These are phyloP conservation scores for Cocos nucifera DNA, from an alignment of 176 grass and related monocot species.

Conservation along the genomic window DNA sequence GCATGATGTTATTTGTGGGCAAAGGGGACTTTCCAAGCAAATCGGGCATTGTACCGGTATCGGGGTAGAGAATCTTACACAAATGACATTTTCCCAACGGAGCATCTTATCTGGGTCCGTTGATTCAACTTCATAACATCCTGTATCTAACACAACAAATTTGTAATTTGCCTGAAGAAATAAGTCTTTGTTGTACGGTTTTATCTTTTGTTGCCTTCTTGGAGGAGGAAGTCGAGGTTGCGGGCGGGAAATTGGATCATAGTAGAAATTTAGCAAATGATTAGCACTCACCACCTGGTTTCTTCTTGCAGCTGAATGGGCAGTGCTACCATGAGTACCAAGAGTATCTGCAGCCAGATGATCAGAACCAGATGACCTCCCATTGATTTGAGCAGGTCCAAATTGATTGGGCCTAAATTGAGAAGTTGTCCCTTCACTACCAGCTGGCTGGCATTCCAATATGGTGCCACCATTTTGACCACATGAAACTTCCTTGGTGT, in stretches of 20 bases:
- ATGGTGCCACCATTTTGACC: conserved; percentile 28
- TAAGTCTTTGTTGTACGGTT: conserved; percentile 92
- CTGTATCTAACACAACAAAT: conserved; percentile 82
- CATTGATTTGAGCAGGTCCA: conserved; percentile 9
- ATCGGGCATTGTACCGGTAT: conserved; percentile 69
- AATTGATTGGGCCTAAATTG: conserved; percentile 13
- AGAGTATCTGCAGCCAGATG: conserved; percentile 22
- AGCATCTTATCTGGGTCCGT: conserved; percentile 98
- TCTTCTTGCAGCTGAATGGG: conserved; percentile 50
- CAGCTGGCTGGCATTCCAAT: conserved; percentile 39
- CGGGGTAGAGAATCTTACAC: conserved; percentile 58
- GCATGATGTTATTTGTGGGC: conserved; percentile 90
- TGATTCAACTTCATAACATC: conserved; percentile 49
- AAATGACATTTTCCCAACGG: conserved; percentile 89
- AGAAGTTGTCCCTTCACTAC: conserved; percentile 10
- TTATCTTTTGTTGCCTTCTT: conserved; percentile 80
- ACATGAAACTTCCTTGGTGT: conserved; percentile 32
- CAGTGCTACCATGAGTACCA: conserved; percentile 36
- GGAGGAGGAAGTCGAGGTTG: conserved; percentile 48
- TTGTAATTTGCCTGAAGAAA: conserved; percentile 99
- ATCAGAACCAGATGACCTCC: conserved; percentile 20
- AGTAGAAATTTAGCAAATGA: conserved; percentile 90
- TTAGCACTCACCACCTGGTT: conserved; percentile 78
- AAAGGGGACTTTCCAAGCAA: conserved; percentile 82
- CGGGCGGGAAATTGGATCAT: conserved; percentile 88